These are phyloP conservation scores for Aspergillus aculeatus DNA, from an alignment of 2,329 filamentous ascomycete species.

Conservation along the genomic window DNA sequence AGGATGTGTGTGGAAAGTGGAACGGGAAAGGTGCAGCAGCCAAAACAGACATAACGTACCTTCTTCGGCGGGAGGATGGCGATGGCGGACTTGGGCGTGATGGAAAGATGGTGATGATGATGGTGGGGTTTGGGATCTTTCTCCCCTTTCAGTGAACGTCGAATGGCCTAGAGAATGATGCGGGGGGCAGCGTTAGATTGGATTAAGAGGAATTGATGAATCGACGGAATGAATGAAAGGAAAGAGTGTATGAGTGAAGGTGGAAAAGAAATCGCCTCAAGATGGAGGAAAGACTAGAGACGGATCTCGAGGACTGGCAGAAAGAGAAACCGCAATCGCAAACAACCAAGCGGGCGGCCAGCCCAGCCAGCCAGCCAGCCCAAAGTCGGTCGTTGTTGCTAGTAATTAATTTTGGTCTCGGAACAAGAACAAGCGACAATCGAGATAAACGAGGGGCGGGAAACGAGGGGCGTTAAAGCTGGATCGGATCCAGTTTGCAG, in stretches of 20 bases:
- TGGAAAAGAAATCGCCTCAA: neutral
- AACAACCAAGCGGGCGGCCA: neutral
- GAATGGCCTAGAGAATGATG: constrained; percentile 61
- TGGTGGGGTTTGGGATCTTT: constrained; percentile 61
- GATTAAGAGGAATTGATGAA: neutral
- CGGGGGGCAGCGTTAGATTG: constrained; percentile 1
- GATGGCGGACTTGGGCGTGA: constrained; percentile 79
- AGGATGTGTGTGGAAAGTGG: constrained; percentile 6
- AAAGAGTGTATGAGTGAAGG: neutral
- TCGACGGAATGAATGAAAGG: neutral
- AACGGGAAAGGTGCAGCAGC: constrained; percentile 4
- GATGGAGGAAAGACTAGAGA: neutral
- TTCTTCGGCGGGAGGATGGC: constrained; percentile 92
- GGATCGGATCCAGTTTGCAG: neutral
- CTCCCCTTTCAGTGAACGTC: constrained; percentile 86
- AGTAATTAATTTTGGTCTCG: constrained; percentile 11
- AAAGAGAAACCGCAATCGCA: neutral
- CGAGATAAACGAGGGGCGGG: constrained; percentile 20
- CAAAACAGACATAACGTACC: constrained; percentile 53
- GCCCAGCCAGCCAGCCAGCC: neutral
- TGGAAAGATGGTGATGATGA: constrained; percentile 60
- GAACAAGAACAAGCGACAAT: constrained; percentile 21
- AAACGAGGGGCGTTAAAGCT: constrained; percentile 10
- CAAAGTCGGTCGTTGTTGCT: neutral
- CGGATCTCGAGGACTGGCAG: neutral